A percentile compares a stretch with the other conserved stretches of the same genome.
These are phyloP conservation scores for Stachybotrys chartarum DNA, from an alignment of 2,329 filamentous ascomycete species.

Conservation along the genomic window DNA sequence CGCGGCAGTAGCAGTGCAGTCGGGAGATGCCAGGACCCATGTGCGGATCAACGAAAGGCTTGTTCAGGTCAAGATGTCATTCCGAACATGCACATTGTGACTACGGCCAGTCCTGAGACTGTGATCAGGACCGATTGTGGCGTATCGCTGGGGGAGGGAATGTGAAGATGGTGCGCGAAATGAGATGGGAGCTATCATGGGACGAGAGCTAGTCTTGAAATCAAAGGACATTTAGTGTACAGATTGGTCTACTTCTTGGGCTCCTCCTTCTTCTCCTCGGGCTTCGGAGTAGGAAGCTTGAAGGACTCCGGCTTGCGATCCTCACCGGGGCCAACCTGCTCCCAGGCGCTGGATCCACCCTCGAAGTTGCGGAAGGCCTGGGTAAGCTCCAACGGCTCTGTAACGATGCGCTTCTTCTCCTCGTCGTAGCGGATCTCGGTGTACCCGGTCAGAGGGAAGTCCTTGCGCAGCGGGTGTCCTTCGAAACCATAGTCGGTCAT, in stretches of 20 bases:
- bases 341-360: slow-evolving; percentile 69
- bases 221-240: slow-evolving; percentile 12
- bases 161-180: no score
- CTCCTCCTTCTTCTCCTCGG: slow-evolving; percentile 85
- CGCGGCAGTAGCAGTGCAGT: no score
- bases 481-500: slow-evolving; percentile 99
- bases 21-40: no score
- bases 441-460: slow-evolving; percentile 96
- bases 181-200: not conserved
- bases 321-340: slow-evolving; percentile 59
- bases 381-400: slow-evolving; percentile 93
- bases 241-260: slow-evolving; percentile 70
- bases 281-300: slow-evolving; percentile 92
- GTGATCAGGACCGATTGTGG: no score
- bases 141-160: no score
- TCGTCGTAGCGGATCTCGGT: slow-evolving; percentile 97
- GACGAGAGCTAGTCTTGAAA: not conserved
- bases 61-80: no score
- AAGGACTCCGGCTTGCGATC: slow-evolving; percentile 80
- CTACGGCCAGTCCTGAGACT: no score
- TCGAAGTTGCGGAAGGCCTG: slow-evolving; percentile 99
- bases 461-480: slow-evolving; percentile 92
- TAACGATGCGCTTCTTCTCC: slow-evolving; percentile 99
- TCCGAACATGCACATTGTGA: no score
- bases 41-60: no score